Evolutionary conservation across 441 rosid species (phyloP).

Genomic region (Populus hybrid): DNA sequence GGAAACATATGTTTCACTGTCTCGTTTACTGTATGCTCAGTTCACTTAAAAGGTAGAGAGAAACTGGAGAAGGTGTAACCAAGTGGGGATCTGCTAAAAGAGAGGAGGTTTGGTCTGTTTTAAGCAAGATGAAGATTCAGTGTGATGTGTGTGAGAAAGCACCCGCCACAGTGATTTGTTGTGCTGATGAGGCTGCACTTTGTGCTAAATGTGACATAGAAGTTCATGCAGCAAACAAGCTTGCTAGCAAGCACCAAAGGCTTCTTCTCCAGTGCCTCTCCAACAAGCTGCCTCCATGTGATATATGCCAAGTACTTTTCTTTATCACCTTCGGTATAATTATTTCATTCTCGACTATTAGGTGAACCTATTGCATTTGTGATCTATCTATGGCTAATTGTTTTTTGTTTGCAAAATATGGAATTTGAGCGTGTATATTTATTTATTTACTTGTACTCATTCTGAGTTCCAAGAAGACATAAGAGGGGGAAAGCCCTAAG

Average conservation of each 20-base stretch:
- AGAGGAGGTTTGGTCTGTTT: neutral
- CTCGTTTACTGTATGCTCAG: neutral
- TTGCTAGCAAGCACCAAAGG: conserved; percentile 73
- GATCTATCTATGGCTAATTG: neutral
- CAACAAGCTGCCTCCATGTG: conserved; percentile 71
- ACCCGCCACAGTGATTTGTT: conserved; percentile 72
- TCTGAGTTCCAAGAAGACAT: neutral
- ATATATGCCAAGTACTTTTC: conserved; percentile 65
- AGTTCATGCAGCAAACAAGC: conserved; percentile 81
- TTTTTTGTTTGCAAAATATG: neutral
- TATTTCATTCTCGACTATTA: neutral
- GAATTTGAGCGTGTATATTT: neutral
- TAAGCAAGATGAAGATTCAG: conserved; percentile 68
- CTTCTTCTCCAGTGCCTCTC: conserved; percentile 54
- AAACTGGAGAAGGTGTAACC: neutral
- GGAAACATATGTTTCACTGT: neutral
- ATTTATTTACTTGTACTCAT: neutral
- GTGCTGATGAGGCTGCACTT: conserved; percentile 94
- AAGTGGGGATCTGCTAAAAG: conserved; percentile 7
- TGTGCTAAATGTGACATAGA: conserved; percentile 69
- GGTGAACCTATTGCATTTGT: neutral
- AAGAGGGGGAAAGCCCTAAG: neutral
- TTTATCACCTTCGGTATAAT: neutral
- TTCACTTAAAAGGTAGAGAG: neutral
- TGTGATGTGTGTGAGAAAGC: conserved; percentile 80